Conservation (phyloP, 2,329 filamentous ascomycete species). For the Geosmithia putterillii region DNA sequence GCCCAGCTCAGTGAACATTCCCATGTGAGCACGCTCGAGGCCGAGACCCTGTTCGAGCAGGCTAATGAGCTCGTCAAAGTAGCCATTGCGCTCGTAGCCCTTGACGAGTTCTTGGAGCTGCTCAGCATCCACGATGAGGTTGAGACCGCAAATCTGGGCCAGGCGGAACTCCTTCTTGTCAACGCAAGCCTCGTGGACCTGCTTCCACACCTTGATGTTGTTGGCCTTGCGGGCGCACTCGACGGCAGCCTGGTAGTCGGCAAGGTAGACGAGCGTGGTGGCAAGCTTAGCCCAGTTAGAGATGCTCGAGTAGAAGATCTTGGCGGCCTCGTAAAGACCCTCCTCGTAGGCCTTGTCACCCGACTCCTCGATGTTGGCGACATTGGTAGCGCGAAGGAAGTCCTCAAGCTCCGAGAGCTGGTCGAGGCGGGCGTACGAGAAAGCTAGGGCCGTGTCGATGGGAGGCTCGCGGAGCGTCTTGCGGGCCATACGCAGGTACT, state of each 20-base stretch:
- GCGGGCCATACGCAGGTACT: constrained; percentile 91
- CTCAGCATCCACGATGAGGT: constrained; percentile 94
- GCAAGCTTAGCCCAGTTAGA: constrained; percentile 99
- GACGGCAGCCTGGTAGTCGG: constrained; percentile 93
- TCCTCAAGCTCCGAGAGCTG: constrained; percentile 91
- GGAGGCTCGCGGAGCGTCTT: constrained; percentile 91
- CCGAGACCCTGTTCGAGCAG: constrained; percentile 91
- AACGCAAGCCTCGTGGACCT: constrained; percentile 93
- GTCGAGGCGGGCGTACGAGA: constrained; percentile 84
- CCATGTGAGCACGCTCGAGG: constrained; percentile 87
- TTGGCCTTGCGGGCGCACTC: constrained; percentile 98
- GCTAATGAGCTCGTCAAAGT: constrained; percentile 95
- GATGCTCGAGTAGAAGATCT: constrained; percentile 97
- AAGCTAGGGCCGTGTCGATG: constrained; percentile 88
- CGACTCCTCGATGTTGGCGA: constrained; percentile 90
- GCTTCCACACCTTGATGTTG: constrained; percentile 98
- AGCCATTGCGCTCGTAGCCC: constrained; percentile 93
- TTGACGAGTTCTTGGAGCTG: constrained; percentile 86
- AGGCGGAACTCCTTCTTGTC: constrained; percentile 98
- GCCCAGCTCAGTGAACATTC: constrained; percentile 88
- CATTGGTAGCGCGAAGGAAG: constrained; percentile 85
- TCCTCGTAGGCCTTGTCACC: constrained; percentile 97
- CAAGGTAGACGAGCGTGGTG: constrained; percentile 92
- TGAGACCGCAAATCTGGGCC: constrained; percentile 96
- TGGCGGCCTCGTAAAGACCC: constrained; percentile 87